These are phyloP conservation scores for Solanum piurae DNA, from an alignment of 257 asterid genomes.

Conservation along the genomic window DNA sequence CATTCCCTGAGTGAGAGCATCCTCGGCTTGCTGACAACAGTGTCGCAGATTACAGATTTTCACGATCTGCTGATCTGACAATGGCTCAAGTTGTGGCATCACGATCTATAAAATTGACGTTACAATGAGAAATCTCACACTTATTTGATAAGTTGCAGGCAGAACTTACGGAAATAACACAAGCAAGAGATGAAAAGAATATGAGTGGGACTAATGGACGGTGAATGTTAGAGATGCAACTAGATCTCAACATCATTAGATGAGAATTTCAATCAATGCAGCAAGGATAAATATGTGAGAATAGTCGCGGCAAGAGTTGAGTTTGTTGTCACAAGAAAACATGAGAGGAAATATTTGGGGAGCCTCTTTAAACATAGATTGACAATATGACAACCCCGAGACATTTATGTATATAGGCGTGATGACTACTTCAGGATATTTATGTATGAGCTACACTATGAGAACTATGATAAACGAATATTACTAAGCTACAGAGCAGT, in stretches of 20 bases:
- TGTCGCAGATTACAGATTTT: constrained; percentile 42
- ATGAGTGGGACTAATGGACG: not conserved
- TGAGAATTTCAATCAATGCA: not conserved
- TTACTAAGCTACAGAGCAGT: not conserved
- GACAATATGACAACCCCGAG: not conserved
- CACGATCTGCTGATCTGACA: constrained; percentile 50
- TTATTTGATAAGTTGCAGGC: not conserved
- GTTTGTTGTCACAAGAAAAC: not conserved
- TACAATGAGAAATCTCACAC: not conserved
- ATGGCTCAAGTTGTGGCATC: constrained; percentile 59
- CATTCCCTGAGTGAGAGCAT: constrained; percentile 80
- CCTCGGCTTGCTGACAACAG: constrained; percentile 89
- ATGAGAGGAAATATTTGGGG: not conserved
- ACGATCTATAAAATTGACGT: constrained; percentile 33
- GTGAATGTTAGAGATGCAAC: not conserved
- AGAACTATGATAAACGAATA: not conserved
- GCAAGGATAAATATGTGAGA: not conserved
- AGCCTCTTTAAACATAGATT: not conserved
- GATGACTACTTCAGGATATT: not conserved
- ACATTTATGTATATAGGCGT: not conserved
- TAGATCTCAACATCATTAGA: not conserved
- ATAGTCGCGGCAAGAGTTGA: not conserved
- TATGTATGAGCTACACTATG: not conserved
- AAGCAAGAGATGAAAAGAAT: not conserved
- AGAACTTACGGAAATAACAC: not conserved